Percentiles rank a stretch among this genome's conserved stretches.
phyloP scores from a whole-genome alignment of 768 basidiomycete species.

The Hygrocybe coccinea region DNA sequence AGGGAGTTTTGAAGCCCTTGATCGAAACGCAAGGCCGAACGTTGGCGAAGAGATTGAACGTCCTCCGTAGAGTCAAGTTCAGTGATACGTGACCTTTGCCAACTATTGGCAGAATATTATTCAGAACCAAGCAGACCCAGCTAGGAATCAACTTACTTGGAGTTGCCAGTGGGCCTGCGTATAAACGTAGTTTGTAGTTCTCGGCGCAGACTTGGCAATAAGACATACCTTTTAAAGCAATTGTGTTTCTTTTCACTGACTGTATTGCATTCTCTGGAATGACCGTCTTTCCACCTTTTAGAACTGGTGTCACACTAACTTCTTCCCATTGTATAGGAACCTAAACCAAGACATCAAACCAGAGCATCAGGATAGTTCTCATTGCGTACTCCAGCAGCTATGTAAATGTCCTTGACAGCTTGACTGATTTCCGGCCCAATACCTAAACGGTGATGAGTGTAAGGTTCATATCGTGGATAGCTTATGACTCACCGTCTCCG shows the following conservation, averaged over 20 bases:
- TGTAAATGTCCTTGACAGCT: constrained; percentile 91
- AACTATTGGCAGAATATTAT: constrained; percentile 45
- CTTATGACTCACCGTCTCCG: constrained; percentile 71
- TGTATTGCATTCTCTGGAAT: constrained; percentile 90
- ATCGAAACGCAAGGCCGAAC: constrained; percentile 96
- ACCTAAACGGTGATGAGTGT: constrained; percentile 44
- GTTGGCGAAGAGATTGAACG: constrained; percentile 98
- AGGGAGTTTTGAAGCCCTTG: constrained; percentile 95
- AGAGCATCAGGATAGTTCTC: neutral
- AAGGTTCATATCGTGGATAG: neutral
- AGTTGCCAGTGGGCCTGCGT: constrained; percentile 85
- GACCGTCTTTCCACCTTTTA: constrained; percentile 93
- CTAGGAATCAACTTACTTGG: constrained; percentile 62
- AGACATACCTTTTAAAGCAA: constrained; percentile 85
- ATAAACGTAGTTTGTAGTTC: constrained; percentile 5
- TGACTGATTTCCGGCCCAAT: constrained; percentile 99
- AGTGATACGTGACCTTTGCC: constrained; percentile 99
- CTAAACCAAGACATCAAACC: constrained; percentile 35
- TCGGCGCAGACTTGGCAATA: neutral
- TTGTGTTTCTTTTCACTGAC: constrained; percentile 94
- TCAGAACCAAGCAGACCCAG: neutral
- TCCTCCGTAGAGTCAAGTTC: constrained; percentile 93
- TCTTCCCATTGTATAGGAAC: constrained; percentile 99
- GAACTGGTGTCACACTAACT: constrained; percentile 89
- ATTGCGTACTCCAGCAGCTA: constrained; percentile 66